These are phyloP conservation scores for Astrocystis sublimbata DNA, from an alignment of 495 filamentous ascomycete species.

Conservation along the genomic window DNA sequence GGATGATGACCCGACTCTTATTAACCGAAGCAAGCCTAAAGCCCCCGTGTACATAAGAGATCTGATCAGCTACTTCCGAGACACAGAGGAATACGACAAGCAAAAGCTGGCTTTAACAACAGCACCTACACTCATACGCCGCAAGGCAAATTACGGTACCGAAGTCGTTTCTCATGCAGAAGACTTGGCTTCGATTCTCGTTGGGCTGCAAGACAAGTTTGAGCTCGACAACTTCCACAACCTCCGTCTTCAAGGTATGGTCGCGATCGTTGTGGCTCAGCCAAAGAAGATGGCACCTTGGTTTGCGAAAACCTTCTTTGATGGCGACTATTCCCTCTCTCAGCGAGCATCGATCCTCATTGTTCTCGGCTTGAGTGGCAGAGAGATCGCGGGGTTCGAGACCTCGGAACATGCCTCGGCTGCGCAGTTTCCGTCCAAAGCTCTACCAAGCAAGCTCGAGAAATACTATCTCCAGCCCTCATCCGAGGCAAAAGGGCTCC, in stretches of 20 bases:
- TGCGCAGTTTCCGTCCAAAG: slow-evolving; percentile 69
- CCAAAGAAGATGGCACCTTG: slow-evolving; percentile 77
- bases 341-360: slow-evolving; percentile 81
- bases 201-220: slow-evolving; percentile 79
- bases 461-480: slow-evolving; percentile 41
- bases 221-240: slow-evolving; percentile 75
- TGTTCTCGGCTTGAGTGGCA: slow-evolving; percentile 77
- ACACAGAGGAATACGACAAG: slow-evolving; percentile 80
- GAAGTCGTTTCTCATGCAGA: slow-evolving; percentile 83
- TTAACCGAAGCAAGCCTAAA: slow-evolving; percentile 77
- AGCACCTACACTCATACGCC: slow-evolving; percentile 76
- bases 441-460: slow-evolving; percentile 61
- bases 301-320: slow-evolving; percentile 84
- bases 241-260: slow-evolving; percentile 76
- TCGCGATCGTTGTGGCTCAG: slow-evolving; percentile 75
- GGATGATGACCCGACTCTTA: slow-evolving; percentile 85
- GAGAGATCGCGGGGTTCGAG: slow-evolving; percentile 82
- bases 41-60: slow-evolving; percentile 93
- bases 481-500: slow-evolving; percentile 19
- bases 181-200: slow-evolving; percentile 72
- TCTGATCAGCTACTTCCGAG: slow-evolving; percentile 73
- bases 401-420: slow-evolving; percentile 55
- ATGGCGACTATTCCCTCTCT: slow-evolving; percentile 83
- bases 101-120: slow-evolving; percentile 77
- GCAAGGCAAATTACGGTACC: slow-evolving; percentile 83